These are phyloP conservation scores for Patellaria atrata DNA, from an alignment of 495 filamentous ascomycete species.

Conservation along the genomic window DNA sequence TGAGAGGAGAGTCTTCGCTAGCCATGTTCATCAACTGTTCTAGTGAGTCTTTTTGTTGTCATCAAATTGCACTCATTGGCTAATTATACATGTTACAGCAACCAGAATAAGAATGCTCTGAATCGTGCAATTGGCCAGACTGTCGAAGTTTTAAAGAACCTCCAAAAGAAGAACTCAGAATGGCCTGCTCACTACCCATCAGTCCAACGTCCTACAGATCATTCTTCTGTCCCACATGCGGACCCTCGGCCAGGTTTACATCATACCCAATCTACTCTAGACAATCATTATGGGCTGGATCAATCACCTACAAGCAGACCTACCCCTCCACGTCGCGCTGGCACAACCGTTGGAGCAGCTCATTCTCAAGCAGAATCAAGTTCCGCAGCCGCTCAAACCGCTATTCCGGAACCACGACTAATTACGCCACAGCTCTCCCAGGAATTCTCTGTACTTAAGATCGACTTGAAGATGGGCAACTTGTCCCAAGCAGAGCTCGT, in stretches of 20 bases:
- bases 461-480: conserved; percentile 81
- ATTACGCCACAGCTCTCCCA: conserved; percentile 88
- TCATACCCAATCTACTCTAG: conserved; percentile 26
- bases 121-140: conserved; percentile 72
- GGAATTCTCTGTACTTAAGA: conserved; percentile 86
- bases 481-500: conserved; percentile 80
- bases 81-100: conserved; percentile 49
- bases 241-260: conserved; percentile 26
- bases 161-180: conserved; percentile 75
- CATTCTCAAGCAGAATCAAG: conserved; percentile 53
- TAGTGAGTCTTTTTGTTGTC: conserved; percentile 40
- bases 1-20: conserved; percentile 46
- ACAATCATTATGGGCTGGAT: conserved; percentile 24
- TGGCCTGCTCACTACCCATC: conserved; percentile 96
- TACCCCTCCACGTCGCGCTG: conserved; percentile 45
- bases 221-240: conserved; percentile 9
- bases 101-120: conserved; percentile 75
- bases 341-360: conserved; percentile 51
- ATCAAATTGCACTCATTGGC: conserved; percentile 21
- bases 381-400: conserved; percentile 42
- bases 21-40: conserved; percentile 57
- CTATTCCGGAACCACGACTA: conserved; percentile 50
- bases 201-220: conserved; percentile 40
- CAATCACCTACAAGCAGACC: conserved; percentile 34
- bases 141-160: conserved; percentile 61